A percentile compares a stretch with the other conserved stretches of the same genome.
Evolutionary conservation across 2,329 filamentous ascomycete species (phyloP).

Genomic region (Fusarium torulosum): DNA sequence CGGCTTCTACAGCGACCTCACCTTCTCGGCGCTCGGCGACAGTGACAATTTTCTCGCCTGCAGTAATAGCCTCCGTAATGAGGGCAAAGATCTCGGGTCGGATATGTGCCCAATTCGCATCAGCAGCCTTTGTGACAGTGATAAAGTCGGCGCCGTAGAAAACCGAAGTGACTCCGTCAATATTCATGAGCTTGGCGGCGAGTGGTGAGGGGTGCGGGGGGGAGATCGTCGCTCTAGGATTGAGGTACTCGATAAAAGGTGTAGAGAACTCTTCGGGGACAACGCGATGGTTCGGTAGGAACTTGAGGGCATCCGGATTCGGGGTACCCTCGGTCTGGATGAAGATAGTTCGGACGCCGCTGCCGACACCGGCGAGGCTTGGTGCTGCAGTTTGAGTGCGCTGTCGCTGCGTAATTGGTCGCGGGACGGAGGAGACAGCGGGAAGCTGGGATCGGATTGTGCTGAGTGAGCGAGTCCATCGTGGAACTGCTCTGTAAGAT

Average conservation of each 20-base stretch:
- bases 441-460: constrained; percentile 41
- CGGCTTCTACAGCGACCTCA: constrained; percentile 55
- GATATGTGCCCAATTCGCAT: constrained; percentile 93
- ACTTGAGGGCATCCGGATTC: constrained; percentile 96
- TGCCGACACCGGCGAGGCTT: constrained; percentile 47
- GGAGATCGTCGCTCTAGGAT: constrained; percentile 86
- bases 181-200: constrained; percentile 88
- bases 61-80: constrained; percentile 92
- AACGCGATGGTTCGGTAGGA: constrained; percentile 89
- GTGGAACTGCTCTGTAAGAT: constrained; percentile 41
- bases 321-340: constrained; percentile 97
- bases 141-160: constrained; percentile 98
- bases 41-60: constrained; percentile 84
- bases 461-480: constrained; percentile 49
- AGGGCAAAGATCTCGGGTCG: constrained; percentile 95
- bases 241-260: constrained; percentile 91
- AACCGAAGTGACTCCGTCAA: constrained; percentile 93
- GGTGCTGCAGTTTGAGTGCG: constrained; percentile 29
- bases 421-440: constrained; percentile 36
- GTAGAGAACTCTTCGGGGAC: constrained; percentile 79
- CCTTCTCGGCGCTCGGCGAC: constrained; percentile 71
- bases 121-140: constrained; percentile 90
- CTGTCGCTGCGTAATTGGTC: constrained; percentile 39
- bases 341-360: constrained; percentile 81
- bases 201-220: constrained; percentile 92